phyloP scores from a whole-genome alignment of 1,139 yeast genomes.

The Hyphopichia fennica region DNA sequence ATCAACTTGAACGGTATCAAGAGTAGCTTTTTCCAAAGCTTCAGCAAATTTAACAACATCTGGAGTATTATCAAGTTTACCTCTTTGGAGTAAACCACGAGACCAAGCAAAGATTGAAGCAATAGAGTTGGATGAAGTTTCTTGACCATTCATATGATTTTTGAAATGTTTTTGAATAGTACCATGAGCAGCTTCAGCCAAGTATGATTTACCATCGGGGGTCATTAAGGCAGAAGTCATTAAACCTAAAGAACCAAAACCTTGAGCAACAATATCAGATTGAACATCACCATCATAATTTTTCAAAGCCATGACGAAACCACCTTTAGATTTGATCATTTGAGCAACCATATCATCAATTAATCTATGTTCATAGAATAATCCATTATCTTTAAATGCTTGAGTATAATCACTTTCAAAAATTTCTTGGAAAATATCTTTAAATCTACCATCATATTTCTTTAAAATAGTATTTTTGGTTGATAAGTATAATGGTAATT shows the following conservation, averaged over 20 bases:
- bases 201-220: slow-evolving; percentile 85
- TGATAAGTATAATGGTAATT: slow-evolving; percentile 66
- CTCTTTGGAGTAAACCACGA: slow-evolving; percentile 82
- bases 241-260: slow-evolving; percentile 79
- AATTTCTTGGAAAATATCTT: slow-evolving; percentile 71
- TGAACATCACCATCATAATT: slow-evolving; percentile 88
- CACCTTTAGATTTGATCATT: slow-evolving; percentile 83
- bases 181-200: slow-evolving; percentile 86
- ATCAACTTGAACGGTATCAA: slow-evolving; percentile 70
- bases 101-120: slow-evolving; percentile 87
- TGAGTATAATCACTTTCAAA: slow-evolving; percentile 58
- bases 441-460: slow-evolving; percentile 80
- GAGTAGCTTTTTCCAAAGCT: slow-evolving; percentile 63
- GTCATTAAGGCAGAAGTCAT: slow-evolving; percentile 84
- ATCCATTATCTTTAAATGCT: slow-evolving; percentile 62
- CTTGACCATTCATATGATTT: slow-evolving; percentile 82
- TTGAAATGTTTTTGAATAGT: slow-evolving; percentile 86
- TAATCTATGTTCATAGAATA: slow-evolving; percentile 79
- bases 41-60: slow-evolving; percentile 70
- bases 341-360: slow-evolving; percentile 90
- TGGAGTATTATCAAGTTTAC: slow-evolving; percentile 70
- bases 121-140: slow-evolving; percentile 80
- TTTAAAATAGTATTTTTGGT: slow-evolving; percentile 81
- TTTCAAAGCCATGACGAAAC: slow-evolving; percentile 79
- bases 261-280: slow-evolving; percentile 84